phyloP scores from a whole-genome alignment of 192 early-diverging fungal species.

The Coemansia sp. region DNA sequence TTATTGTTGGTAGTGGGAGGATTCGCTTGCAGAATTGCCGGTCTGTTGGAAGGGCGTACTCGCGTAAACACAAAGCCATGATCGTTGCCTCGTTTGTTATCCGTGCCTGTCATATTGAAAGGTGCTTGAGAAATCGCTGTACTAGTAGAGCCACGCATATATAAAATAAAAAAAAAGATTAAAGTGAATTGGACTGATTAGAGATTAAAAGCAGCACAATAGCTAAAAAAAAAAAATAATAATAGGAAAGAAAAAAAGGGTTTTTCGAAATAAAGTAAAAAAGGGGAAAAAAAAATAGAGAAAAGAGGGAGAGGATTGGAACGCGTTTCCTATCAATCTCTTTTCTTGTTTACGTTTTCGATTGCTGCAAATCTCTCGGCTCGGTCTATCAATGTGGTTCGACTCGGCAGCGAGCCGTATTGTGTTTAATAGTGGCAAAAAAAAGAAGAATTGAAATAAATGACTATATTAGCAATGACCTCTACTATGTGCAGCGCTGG shows the following conservation, averaged over 20 bases:
- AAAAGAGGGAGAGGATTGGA: constrained; percentile 1
- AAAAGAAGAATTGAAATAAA: neutral
- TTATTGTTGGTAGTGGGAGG: neutral
- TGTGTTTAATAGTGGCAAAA: neutral
- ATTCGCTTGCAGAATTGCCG: neutral
- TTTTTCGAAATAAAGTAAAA: neutral
- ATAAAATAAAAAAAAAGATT: constrained; percentile 11
- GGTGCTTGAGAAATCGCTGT: neutral
- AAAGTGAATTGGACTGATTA: constrained; percentile 16
- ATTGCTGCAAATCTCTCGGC: neutral
- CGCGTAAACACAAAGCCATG: constrained; percentile 53
- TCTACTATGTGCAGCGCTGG: neutral
- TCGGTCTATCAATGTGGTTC: constrained; percentile 1
- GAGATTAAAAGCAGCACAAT: neutral
- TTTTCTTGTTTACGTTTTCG: constrained; percentile 18
- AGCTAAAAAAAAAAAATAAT: neutral
- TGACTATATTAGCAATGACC: neutral
- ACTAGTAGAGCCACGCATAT: neutral
- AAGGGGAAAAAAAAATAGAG: constrained; percentile 14
- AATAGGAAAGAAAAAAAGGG: constrained; percentile 9
- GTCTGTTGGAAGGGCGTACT: neutral
- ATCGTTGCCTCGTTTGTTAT: constrained; percentile 36
- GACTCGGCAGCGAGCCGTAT: neutral
- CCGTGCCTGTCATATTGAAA: neutral
- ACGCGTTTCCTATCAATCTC: constrained; percentile 14